Conservation (phyloP, 2,329 filamentous ascomycete genomes). For the Chaetomiaceae sp. region DNA sequence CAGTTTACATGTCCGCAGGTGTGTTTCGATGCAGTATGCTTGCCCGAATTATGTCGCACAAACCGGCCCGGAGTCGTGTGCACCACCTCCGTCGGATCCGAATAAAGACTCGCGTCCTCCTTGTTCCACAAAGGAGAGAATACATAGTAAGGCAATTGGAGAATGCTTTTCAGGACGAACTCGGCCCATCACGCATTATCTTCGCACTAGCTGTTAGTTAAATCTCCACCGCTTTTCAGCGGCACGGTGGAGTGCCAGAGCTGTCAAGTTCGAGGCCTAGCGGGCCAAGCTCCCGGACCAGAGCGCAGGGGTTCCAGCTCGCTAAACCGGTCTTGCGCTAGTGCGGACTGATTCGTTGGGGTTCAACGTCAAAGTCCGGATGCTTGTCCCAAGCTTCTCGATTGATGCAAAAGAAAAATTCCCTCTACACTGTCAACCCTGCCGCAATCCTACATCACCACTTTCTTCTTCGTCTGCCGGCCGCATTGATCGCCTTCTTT, state of each 20-base stretch:
- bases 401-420: slow-evolving; percentile 28
- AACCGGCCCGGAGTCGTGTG: no score
- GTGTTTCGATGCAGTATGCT: no score
- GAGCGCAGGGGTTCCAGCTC: slow-evolving; percentile 10
- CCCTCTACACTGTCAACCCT: slow-evolving; percentile 23
- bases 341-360: slow-evolving; percentile 26
- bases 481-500: slow-evolving; percentile 16
- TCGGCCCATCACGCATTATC: not conserved
- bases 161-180: no score
- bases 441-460: slow-evolving; percentile 18
- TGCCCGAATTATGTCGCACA: no score
- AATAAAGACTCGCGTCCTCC: no score
- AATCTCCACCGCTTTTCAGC: slow-evolving; percentile 7
- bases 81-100: no score
- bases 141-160: no score
- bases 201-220: not conserved
- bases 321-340: slow-evolving; percentile 23
- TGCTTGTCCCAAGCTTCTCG: slow-evolving; percentile 24
- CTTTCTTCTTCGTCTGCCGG: slow-evolving; percentile 9
- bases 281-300: slow-evolving; percentile 16
- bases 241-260: slow-evolving; percentile 6
- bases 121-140: no score
- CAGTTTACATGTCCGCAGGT: no score
- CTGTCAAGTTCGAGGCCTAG: slow-evolving; percentile 16
- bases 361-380: slow-evolving; percentile 29